Base-by-base conservation (phyloP, 371 early-diverging fungal genomes). In the Apophysomyces ossiformis region DNA sequence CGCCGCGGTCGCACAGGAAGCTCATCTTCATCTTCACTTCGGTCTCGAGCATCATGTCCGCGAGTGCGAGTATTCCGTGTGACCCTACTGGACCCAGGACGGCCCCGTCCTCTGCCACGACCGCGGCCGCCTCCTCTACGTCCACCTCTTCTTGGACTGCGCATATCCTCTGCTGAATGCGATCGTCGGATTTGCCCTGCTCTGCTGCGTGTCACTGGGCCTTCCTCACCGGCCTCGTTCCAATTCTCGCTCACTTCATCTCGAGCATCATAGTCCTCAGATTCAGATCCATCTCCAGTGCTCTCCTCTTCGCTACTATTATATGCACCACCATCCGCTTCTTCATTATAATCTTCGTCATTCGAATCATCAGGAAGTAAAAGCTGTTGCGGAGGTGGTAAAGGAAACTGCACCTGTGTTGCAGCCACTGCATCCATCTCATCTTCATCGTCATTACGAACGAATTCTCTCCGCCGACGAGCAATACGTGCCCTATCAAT, bases 271-370 rank as follows among this genome's bases (percentile, higher is more conserved):
- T 71, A 70, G 1, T 70, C 72, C 46, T 78, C 79, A 7, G 74
- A 71, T 11, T 50, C 54, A 9, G 54, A 50, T 7, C 54, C 54
- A 50, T 50, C 54, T 5, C 54, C 54, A 21, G 54, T 50, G 12
- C 72, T 71, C n/a, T 54, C 70, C 37, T 70, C 68, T 36, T 60
- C 66, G 7, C 65, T 71, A 56, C 65, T 69, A 61, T 69, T 69
- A 41, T 41, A 60, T 21, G 26, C 71, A 46, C 44, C 65, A 44
- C 47, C 37, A 35, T 67, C 72, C 15, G 65, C 65, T 7, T 76
- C 77, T 60, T 69, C 70, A 15, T 60, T 67, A 16, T 86, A 87
- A 46, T 87, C 89, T 54, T 87, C 89, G 26, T 88, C 90, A 56
- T 81, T 85, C 2, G 85, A 83, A 44, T 88, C 86, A 59, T 87